Conservation (phyloP, 225 moss, liverwort and hornwort species). For the Pleurozium schreberi region DNA sequence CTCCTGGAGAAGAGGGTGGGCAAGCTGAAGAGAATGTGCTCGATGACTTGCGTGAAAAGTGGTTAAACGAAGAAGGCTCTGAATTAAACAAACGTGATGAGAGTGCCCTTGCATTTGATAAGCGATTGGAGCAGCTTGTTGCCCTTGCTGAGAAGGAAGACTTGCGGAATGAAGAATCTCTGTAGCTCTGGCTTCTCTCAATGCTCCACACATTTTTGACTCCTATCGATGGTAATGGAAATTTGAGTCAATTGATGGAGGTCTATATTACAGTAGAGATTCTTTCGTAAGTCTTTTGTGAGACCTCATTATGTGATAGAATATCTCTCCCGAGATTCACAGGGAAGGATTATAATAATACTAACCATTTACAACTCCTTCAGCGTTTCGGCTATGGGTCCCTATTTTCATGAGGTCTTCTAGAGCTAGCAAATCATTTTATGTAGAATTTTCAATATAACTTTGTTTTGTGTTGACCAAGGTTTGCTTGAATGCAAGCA, state of each 20-base stretch:
- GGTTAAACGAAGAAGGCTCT: conserved; percentile 82
- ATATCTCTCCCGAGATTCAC: not conserved
- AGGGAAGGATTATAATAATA: not conserved
- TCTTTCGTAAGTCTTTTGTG: not conserved
- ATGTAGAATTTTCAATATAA: not conserved
- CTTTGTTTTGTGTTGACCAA: not conserved
- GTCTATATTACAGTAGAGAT: not conserved
- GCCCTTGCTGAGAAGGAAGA: conserved; percentile 27
- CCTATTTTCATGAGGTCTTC: not conserved
- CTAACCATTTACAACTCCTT: not conserved
- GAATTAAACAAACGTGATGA: conserved; percentile 73
- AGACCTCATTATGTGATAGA: not conserved
- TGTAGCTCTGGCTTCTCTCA: not conserved
- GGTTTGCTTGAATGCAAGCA: not conserved
- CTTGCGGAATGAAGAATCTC: not conserved
- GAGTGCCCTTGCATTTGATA: conserved; percentile 69
- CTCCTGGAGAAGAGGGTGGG: conserved; percentile 58
- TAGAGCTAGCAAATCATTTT: not conserved
- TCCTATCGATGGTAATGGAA: no score
- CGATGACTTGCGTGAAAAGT: conserved; percentile 89
- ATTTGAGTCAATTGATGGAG: not conserved
- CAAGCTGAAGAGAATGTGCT: conserved; percentile 51
- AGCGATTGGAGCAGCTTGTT: conserved; percentile 37
- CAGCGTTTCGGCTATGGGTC: not conserved
- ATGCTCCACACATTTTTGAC: not conserved